These are phyloP conservation scores for Phialocephala sp. DNA, from an alignment of 2,329 filamentous ascomycete species.

Conservation along the genomic window DNA sequence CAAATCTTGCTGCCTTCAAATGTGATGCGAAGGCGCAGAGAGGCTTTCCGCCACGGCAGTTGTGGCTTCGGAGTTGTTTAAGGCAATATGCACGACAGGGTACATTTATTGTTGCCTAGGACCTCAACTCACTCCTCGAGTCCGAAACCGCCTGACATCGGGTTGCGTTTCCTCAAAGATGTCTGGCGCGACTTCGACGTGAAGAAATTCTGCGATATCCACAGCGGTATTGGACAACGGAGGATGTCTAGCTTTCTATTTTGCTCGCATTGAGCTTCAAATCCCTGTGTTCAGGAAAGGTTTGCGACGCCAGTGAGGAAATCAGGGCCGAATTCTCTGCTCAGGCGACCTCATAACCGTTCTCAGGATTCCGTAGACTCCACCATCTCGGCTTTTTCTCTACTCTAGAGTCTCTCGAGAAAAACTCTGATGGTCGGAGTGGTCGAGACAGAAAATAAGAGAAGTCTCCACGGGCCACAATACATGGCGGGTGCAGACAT, in stretches of 20 bases:
- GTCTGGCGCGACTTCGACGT: no score
- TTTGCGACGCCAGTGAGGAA: no score
- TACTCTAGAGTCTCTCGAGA: neutral
- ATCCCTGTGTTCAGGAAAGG: no score
- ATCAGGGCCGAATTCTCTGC: neutral
- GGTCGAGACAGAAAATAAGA: neutral
- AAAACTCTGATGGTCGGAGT: neutral
- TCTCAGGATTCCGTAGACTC: neutral
- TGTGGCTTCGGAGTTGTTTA: neutral
- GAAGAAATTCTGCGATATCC: no score
- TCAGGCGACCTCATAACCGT: neutral
- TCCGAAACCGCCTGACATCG: neutral
- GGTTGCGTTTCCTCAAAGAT: no score
- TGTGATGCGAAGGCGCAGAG: neutral
- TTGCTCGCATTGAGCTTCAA: no score
- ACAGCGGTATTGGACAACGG: no score
- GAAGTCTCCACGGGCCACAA: neutral
- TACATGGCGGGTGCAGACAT: neutral
- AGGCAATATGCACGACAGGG: constrained; percentile 1
- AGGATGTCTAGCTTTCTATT: no score
- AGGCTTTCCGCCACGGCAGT: neutral
- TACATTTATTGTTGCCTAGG: constrained; percentile 7
- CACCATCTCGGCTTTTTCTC: neutral
- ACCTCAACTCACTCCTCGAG: neutral
- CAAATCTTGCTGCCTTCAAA: constrained; percentile 7